Conservation (phyloP, 371 early-diverging fungal species). For the Circinella minor region DNA sequence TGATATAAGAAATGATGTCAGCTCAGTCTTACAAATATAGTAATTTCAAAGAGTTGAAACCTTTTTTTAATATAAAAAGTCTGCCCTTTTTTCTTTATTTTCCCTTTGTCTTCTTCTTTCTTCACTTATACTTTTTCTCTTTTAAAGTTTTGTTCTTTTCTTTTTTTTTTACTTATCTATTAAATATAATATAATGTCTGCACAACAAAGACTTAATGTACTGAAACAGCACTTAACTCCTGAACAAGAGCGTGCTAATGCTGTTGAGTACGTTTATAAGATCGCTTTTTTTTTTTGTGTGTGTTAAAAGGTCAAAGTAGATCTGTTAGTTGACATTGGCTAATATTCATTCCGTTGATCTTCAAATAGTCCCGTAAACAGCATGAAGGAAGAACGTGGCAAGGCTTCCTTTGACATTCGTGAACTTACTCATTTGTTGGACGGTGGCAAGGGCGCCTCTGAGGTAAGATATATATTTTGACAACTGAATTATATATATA, state of each 20-base stretch:
- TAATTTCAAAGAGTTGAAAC: neutral
- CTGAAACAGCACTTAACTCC: slow-evolving; percentile 36
- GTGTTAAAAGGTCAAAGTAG: neutral
- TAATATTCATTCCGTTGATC: neutral
- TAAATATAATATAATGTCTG: slow-evolving; percentile 11
- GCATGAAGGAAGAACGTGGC: slow-evolving; percentile 74
- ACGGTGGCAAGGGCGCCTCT: slow-evolving; percentile 76
- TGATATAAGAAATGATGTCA: slow-evolving; percentile 16
- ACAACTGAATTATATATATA: too few species aligned
- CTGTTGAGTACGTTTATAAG: slow-evolving; percentile 30
- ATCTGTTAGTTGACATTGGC: neutral
- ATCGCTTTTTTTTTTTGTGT: neutral
- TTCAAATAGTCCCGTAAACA: slow-evolving; percentile 38
- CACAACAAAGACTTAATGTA: slow-evolving; percentile 29
- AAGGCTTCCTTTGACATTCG: slow-evolving; percentile 78
- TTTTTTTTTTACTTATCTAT: neutral
- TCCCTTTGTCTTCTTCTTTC: neutral
- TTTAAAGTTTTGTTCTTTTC: neutral
- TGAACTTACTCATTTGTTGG: slow-evolving; percentile 81
- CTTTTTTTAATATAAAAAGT: neutral
- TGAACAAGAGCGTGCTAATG: slow-evolving; percentile 28
- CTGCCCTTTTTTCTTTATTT: neutral
- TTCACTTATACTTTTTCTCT: neutral
- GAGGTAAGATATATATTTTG: slow-evolving; percentile 27
- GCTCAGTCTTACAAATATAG: neutral